These are phyloP conservation scores for Euryodendron excelsum DNA, from an alignment of 148 eudicot species.

Conservation along the genomic window DNA sequence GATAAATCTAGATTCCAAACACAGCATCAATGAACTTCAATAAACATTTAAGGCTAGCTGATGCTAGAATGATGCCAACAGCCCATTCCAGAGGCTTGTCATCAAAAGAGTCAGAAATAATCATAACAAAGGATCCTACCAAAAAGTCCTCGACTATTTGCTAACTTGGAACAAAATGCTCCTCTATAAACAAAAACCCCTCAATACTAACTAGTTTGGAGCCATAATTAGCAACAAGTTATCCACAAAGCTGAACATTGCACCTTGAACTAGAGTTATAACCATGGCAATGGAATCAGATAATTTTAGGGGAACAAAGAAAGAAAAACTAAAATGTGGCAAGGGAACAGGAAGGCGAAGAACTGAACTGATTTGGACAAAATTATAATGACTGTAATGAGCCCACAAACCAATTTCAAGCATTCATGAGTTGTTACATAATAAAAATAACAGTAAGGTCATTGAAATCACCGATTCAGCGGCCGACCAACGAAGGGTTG, in stretches of 20 bases:
- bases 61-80: background rate
- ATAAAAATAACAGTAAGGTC: no score
- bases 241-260: background rate
- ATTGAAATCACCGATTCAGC: slow-evolving; percentile 28
- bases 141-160: background rate
- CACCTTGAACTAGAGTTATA: background rate
- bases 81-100: background rate
- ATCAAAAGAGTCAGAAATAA: background rate
- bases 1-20: no score
- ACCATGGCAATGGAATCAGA: background rate
- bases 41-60: background rate
- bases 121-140: background rate
- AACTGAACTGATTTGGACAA: no score
- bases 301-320: background rate
- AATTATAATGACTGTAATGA: background rate
- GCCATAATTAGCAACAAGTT: background rate
- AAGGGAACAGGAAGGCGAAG: background rate
- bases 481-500: slow-evolving; percentile 52
- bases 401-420: background rate
- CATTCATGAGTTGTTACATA: background rate
- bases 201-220: background rate
- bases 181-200: background rate
- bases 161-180: background rate
- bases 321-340: background rate
- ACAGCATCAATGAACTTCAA: background rate